Conservation (phyloP, 2,329 filamentous ascomycete genomes). For the Sclerotinia glacialis region DNA sequence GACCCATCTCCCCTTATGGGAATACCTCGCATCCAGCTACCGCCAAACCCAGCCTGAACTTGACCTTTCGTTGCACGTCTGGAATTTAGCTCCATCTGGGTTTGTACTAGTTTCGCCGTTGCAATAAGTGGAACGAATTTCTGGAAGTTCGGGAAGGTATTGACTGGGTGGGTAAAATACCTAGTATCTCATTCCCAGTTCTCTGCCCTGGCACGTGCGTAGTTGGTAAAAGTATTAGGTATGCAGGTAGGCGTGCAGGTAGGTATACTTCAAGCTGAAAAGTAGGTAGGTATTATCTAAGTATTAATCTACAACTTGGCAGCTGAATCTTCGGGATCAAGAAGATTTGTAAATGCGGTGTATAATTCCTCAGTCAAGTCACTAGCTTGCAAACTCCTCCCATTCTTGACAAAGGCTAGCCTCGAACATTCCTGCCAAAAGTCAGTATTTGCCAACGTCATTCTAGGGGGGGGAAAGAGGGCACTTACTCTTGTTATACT, state of each 20-base stretch:
- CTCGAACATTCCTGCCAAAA: conserved; percentile 70
- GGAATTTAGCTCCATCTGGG: conserved; percentile 21
- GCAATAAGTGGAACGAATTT: not conserved
- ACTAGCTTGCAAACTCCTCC: conserved; percentile 84
- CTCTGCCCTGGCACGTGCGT: not conserved
- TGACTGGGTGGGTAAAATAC: not conserved
- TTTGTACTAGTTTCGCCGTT: conserved; percentile 10
- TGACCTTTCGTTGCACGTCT: conserved; percentile 23
- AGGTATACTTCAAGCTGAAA: too few species aligned
- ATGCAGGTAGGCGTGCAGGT: too few species aligned
- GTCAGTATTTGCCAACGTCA: conserved; percentile 27
- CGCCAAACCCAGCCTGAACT: not conserved
- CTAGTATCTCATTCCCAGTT: not conserved
- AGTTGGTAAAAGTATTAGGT: not conserved
- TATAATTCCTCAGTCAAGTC: conserved; percentile 92
- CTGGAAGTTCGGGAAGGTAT: not conserved
- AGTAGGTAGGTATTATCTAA: conserved; percentile 2
- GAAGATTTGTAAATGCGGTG: conserved; percentile 71
- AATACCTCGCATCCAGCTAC: not conserved
- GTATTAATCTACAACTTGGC: conserved; percentile 32
- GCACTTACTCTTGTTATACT: conserved; percentile 73
- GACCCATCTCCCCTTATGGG: not conserved
- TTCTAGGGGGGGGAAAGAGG: not conserved
- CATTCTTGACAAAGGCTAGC: conserved; percentile 79
- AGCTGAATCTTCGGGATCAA: conserved; percentile 62